phyloP scores from a whole-genome alignment of 306 rosid species.

The Carpinus viminea region DNA sequence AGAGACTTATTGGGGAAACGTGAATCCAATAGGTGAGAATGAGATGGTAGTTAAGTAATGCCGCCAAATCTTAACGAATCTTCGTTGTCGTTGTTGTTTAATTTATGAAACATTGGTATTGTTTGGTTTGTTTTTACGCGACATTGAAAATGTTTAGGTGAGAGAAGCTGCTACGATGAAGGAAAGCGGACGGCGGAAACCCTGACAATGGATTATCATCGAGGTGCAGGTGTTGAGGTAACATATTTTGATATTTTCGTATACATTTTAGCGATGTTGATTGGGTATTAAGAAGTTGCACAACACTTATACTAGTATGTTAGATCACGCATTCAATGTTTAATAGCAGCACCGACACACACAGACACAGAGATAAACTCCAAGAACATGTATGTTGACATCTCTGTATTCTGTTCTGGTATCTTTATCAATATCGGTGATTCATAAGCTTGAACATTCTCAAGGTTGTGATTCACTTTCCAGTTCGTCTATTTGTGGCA shows the following conservation, averaged over 20 bases:
- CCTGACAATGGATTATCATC: constrained; percentile 91
- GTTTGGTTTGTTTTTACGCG: not conserved
- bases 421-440: not conserved
- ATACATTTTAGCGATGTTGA: not conserved
- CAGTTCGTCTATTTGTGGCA: not conserved
- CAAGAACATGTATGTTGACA: not conserved
- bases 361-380: not conserved
- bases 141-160: constrained; percentile 52
- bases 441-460: not conserved
- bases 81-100: not conserved
- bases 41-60: constrained; percentile 23
- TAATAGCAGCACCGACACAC: not conserved
- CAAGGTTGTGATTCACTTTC: not conserved
- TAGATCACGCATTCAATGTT: not conserved
- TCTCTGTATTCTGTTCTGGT: not conserved
- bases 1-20: constrained; percentile 99
- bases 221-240: constrained; percentile 98
- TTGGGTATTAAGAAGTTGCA: not conserved
- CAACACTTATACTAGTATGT: not conserved
- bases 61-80: not conserved
- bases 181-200: constrained; percentile 98
- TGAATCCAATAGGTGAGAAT: constrained; percentile 94
- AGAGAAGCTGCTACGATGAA: constrained; percentile 97
- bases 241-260: constrained; percentile 7
- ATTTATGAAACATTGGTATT: not conserved